Percentiles rank a stretch among this genome's conserved stretches.
These are phyloP conservation scores for Phytophthora uliginosa DNA, from an alignment of 352 stramenopile species.

Conservation along the genomic window DNA sequence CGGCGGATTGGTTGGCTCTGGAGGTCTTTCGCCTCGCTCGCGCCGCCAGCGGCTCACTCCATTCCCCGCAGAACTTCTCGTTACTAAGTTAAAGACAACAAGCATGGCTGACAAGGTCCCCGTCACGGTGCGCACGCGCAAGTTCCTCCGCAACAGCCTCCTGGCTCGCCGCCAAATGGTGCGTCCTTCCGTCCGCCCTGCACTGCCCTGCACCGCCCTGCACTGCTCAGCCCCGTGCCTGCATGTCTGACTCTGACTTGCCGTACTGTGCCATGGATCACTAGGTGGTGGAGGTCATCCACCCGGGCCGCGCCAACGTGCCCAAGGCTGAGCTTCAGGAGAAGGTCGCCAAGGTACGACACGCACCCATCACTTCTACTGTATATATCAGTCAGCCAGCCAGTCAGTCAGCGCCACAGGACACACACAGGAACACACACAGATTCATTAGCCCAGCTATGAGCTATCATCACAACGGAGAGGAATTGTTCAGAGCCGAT, in stretches of 20 bases:
- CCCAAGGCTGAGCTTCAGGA: constrained; percentile 98
- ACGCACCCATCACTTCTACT: background rate
- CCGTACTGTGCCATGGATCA: background rate
- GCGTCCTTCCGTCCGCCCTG: constrained; percentile 28
- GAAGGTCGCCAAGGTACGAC: constrained; percentile 96
- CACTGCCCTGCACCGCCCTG: background rate
- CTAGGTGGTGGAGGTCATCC: constrained; percentile 98
- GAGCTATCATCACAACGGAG: background rate
- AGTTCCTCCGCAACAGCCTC: constrained; percentile 99
- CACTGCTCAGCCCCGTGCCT: background rate
- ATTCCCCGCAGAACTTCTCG: constrained; percentile 81
- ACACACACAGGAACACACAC: constrained; percentile 20
- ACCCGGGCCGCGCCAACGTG: constrained; percentile 98
- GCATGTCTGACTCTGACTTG: constrained; percentile 11
- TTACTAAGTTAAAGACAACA: constrained; percentile 68
- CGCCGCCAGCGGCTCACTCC: constrained; percentile 39
- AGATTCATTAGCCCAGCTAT: background rate
- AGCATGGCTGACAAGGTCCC: constrained; percentile 94
- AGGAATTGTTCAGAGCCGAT: constrained; percentile 12
- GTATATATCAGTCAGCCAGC: background rate
- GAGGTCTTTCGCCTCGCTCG: constrained; percentile 37
- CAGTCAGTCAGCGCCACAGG: background rate
- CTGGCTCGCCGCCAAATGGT: constrained; percentile 98
- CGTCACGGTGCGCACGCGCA: constrained; percentile 99
- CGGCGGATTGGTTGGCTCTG: constrained; percentile 85